phyloP scores from a whole-genome alignment of 1,284 basidiomycete species.

The Psilocybe mexicana region DNA sequence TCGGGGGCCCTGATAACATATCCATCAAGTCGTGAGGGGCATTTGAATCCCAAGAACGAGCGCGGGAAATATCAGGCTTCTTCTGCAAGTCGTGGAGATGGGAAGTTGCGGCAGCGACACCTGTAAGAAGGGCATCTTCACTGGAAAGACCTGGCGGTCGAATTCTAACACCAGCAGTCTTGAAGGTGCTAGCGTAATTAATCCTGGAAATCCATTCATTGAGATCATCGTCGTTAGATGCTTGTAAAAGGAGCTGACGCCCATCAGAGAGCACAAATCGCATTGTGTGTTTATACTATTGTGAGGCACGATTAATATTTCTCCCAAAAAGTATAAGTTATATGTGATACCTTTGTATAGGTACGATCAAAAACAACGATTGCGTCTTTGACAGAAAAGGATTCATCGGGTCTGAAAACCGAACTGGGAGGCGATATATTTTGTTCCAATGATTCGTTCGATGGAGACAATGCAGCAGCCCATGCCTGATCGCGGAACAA shows the following conservation, averaged over 20 bases:
- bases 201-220: conserved; percentile 92
- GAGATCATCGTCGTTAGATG: conserved; percentile 72
- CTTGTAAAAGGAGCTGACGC: conserved; percentile 83
- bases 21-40: conserved; percentile 40
- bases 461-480: conserved; percentile 57
- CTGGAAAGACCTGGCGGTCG: conserved; percentile 70
- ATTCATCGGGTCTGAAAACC: conserved; percentile 84
- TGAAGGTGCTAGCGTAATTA: conserved; percentile 95
- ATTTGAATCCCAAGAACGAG: conserved; percentile 48
- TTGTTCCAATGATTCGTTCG: conserved; percentile 42
- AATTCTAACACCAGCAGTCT: conserved; percentile 83
- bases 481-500: conserved; percentile 87
- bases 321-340: neutral
- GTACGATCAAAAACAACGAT: conserved; percentile 80
- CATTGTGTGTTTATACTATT: conserved; percentile 72
- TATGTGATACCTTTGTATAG: conserved; percentile 65
- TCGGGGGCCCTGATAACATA: conserved; percentile 36
- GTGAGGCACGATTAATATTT: conserved; percentile 7
- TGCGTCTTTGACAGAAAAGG: conserved; percentile 77
- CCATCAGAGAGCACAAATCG: conserved; percentile 77
- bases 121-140: conserved; percentile 74
- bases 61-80: conserved; percentile 34
- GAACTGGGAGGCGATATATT: conserved; percentile 51
- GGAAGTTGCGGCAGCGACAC: conserved; percentile 81
- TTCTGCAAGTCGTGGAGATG: conserved; percentile 68